Evolutionary conservation across 208 protist species (phyloP).

Genomic region (Endotrypanum monterogeii): DNA sequence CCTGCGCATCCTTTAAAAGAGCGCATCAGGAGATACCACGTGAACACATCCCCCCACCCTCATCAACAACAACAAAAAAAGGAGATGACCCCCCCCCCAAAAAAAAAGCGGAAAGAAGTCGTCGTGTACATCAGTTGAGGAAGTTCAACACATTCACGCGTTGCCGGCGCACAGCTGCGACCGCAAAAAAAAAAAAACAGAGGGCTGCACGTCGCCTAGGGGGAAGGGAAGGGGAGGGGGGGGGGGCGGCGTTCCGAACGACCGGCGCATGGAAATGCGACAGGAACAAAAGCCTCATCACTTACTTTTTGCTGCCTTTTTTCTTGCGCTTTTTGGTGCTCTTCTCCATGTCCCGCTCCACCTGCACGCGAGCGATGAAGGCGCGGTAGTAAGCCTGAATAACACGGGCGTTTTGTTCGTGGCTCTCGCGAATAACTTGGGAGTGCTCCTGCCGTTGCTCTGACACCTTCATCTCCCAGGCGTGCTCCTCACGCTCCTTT

Average conservation of each 20-base stretch:
- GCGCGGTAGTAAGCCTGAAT: constrained; percentile 88
- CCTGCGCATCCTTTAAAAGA: no score
- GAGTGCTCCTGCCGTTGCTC: constrained; percentile 72
- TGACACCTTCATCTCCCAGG: constrained; percentile 68
- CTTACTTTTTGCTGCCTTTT: constrained; percentile 38
- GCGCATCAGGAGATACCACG: no score
- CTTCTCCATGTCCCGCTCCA: constrained; percentile 45
- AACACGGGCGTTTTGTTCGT: constrained; percentile 57
- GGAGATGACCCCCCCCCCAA: no score
- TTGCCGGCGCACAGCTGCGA: background rate
- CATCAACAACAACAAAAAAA: background rate
- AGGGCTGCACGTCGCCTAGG: no score
- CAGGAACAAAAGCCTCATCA: constrained; percentile 5
- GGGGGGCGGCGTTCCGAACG: background rate
- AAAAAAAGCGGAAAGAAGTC: background rate
- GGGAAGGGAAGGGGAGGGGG: no score
- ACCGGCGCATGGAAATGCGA: background rate
- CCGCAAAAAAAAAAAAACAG: background rate
- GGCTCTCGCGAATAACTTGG: constrained; percentile 40
- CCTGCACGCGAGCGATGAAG: constrained; percentile 51
- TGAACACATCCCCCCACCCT: no score
- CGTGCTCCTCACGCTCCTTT: constrained; percentile 64
- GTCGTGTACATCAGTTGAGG: constrained; percentile 1
- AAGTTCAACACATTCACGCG: background rate
- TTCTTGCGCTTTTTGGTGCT: constrained; percentile 46